These are phyloP conservation scores for Trichoderma brevicompactum DNA, from an alignment of 2,329 filamentous ascomycete species.

Conservation along the genomic window DNA sequence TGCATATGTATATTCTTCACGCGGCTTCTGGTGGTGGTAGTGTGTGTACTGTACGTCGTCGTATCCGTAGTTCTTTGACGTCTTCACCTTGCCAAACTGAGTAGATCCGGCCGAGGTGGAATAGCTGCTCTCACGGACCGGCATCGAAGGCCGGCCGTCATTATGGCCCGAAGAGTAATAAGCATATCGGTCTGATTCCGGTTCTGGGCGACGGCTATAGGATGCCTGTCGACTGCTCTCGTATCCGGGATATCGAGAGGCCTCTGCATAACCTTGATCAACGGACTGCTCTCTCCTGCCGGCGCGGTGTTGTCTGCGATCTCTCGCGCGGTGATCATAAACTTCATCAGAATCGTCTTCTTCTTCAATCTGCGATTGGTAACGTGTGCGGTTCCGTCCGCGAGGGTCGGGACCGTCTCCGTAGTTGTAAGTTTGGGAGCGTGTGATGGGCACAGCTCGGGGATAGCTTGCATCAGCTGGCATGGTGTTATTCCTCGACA, in stretches of 20 bases:
- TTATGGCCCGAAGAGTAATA: conserved; percentile 36
- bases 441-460: conserved; percentile 39
- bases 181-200: conserved; percentile 32
- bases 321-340: conserved; percentile 38
- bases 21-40: conserved; percentile 32
- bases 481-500: conserved; percentile 44
- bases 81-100: conserved; percentile 43
- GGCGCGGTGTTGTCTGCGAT: conserved; percentile 42
- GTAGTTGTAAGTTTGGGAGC: conserved; percentile 44
- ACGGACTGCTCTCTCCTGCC: conserved; percentile 45
- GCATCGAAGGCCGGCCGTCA: conserved; percentile 40
- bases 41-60: conserved; percentile 42
- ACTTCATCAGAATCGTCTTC: conserved; percentile 45
- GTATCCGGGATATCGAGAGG: conserved; percentile 41
- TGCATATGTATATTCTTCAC: conserved; percentile 36
- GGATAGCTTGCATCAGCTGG: conserved; percentile 38
- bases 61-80: conserved; percentile 38
- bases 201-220: conserved; percentile 38
- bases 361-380: conserved; percentile 44
- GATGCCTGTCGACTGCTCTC: conserved; percentile 38
- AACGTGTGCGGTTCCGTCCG: conserved; percentile 45
- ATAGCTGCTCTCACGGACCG: conserved; percentile 41
- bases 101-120: conserved; percentile 33
- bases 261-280: conserved; percentile 36
- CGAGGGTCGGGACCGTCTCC: conserved; percentile 38